Conservation (phyloP, 2,329 filamentous ascomycete genomes). For the Alternaria novae-zelandiae region DNA sequence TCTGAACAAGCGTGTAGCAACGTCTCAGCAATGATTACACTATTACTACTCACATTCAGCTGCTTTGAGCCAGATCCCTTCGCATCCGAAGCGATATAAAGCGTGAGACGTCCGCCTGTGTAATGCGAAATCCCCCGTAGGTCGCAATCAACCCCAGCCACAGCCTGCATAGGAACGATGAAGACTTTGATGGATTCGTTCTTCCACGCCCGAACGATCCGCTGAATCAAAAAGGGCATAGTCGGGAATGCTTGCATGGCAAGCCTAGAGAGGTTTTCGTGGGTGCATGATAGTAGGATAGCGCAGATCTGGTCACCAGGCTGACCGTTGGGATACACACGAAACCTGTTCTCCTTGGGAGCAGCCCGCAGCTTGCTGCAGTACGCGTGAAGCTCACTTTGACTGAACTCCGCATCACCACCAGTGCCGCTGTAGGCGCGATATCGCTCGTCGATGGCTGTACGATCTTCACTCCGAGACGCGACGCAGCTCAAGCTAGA, state of each 20-base stretch:
- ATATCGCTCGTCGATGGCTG: conserved; percentile 39
- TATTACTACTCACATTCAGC: conserved; percentile 45
- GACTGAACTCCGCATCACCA: conserved; percentile 56
- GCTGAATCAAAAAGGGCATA: conserved; percentile 40
- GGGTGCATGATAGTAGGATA: conserved; percentile 49
- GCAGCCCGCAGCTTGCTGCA: conserved; percentile 52
- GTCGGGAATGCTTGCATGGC: conserved; percentile 55
- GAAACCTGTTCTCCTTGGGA: conserved; percentile 52
- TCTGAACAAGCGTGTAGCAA: conserved; percentile 43
- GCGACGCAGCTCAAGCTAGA: conserved; percentile 32
- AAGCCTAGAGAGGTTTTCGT: conserved; percentile 41
- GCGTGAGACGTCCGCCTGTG: conserved; percentile 33
- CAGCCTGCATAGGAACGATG: conserved; percentile 43
- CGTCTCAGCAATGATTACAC: conserved; percentile 42
- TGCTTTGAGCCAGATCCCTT: conserved; percentile 26
- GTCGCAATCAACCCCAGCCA: conserved; percentile 41
- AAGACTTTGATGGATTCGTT: conserved; percentile 41
- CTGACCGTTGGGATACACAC: conserved; percentile 49
- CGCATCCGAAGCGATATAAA: conserved; percentile 43
- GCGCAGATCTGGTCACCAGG: conserved; percentile 55
- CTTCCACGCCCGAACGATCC: conserved; percentile 42
- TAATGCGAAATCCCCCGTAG: conserved; percentile 47
- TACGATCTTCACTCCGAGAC: conserved; percentile 26
- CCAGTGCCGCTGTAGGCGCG: conserved; percentile 55
- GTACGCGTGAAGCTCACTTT: conserved; percentile 58